A percentile compares a stretch with the other conserved stretches of the same genome.
phyloP scores from a whole-genome alignment of 768 basidiomycete genomes.

The Rhodotorula kratochvilovae region DNA sequence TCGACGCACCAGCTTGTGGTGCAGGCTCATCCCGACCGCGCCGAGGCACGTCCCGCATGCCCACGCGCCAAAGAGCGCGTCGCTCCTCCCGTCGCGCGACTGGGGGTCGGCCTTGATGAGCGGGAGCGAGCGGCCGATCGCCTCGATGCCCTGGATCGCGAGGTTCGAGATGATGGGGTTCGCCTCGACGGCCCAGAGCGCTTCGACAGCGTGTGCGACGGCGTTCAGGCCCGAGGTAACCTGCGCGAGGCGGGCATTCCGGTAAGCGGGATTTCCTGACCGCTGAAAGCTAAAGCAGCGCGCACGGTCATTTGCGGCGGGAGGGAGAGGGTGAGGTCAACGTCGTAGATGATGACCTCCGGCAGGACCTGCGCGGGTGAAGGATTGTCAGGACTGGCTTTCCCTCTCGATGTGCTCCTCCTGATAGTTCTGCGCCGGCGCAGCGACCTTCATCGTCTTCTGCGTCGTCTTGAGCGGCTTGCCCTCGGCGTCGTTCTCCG shows the following conservation, averaged over 20 bases:
- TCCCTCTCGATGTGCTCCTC: too few relatives aligned
- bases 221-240: constrained; percentile 52
- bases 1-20: constrained; percentile 49
- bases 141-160: constrained; percentile 50
- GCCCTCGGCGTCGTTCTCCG: constrained; percentile 46
- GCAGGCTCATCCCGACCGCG: constrained; percentile 49
- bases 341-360: constrained; percentile 52
- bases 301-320: constrained; percentile 45
- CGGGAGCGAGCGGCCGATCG: constrained; percentile 47
- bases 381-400: background rate
- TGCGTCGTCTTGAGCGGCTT: constrained; percentile 49
- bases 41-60: constrained; percentile 49
- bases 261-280: too few relatives aligned
- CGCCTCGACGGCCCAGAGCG: constrained; percentile 49
- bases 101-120: constrained; percentile 44
- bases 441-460: constrained; percentile 46
- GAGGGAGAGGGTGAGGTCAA: constrained; percentile 49
- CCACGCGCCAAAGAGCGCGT: constrained; percentile 51
- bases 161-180: constrained; percentile 50
- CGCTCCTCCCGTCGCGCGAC: constrained; percentile 47
- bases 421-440: too few relatives aligned
- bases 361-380: constrained; percentile 46
- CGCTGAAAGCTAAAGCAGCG: background rate
- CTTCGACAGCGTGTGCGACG: constrained; percentile 53
- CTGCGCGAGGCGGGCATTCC: background rate